These are phyloP conservation scores for Mycogone perniciosa DNA, from an alignment of 2,329 filamentous ascomycete species.

Conservation along the genomic window DNA sequence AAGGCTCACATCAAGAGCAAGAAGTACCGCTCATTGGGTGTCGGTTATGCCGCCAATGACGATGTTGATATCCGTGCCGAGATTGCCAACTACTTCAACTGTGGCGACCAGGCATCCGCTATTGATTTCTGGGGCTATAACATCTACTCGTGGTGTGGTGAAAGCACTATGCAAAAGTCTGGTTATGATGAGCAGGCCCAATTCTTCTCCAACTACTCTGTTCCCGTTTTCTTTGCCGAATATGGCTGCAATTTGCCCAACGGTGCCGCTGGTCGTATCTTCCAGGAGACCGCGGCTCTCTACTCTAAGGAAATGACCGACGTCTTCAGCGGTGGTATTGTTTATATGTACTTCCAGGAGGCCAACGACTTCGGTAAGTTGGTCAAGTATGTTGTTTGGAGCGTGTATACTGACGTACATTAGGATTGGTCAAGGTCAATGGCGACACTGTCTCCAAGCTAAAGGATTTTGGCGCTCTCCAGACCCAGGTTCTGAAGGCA, in stretches of 20 bases:
- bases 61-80: conserved; percentile 74
- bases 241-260: conserved; percentile 81
- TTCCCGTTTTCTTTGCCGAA: conserved; percentile 97
- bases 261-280: conserved; percentile 62
- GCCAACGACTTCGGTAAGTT: conserved; percentile 72
- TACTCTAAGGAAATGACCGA: conserved; percentile 74
- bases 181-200: conserved; percentile 76
- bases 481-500: conserved; percentile 61
- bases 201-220: conserved; percentile 83
- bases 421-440: conserved; percentile 59
- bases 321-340: conserved; percentile 92
- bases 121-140: conserved; percentile 99
- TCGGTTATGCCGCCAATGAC: conserved; percentile 95
- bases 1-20: conserved; percentile 87
- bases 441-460: conserved; percentile 58
- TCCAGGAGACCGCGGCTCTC: conserved; percentile 77
- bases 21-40: conserved; percentile 71
- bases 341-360: conserved; percentile 98
- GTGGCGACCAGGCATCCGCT: conserved; percentile 54
- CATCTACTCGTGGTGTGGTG: conserved; percentile 98
- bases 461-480: conserved; percentile 68
- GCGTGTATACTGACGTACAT: conserved; percentile 19
- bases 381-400: neutral
- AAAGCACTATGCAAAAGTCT: conserved; percentile 68
- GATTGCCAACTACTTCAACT: conserved; percentile 93